Base-by-base conservation (phyloP, 495 filamentous ascomycete genomes). In the Penicillium manginii region DNA sequence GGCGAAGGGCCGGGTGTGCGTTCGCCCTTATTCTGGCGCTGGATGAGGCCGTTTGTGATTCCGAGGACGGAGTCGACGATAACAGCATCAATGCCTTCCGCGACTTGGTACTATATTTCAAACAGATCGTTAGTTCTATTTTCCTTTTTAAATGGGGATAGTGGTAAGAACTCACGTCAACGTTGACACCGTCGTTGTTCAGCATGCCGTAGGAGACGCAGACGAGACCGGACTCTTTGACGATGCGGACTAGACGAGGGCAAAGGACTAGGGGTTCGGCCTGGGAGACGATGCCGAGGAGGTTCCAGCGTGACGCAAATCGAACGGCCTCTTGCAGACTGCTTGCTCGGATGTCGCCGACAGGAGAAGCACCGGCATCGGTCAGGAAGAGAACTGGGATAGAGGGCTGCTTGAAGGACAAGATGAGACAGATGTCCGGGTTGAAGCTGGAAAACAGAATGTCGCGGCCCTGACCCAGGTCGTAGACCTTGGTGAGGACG, bases 371-470 rank as follows among this genome's bases (percentile, higher is more conserved):
- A 1, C 93, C 93, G 2, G 91, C 91, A 62, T 98, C 96, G 0
- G 90, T 96, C 29, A 99, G 80, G 79, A 98, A 99, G 43, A 99
- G 78, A 55, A 99, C 89, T 0, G 96, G 96, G 50, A 97, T 96
- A 18, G 87, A 93, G 1, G 94, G 93, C 75, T 91, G 96, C 80
- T 99, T 99, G 81, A 96, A 93, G 55, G 89, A 93, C 42, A 98
- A 77, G 59, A 96, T 80, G 19, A 99, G 81, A 66, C 96, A 99
- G 37, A 98, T 91, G 57, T 98, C 96, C 5, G 96, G 96, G 73
- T 97, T 94, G 79, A 99, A 99, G 63, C 87, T 91, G 56, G 89
- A 93, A 78, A 99, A 99, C 58, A 98, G 90, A 72, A 98, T 86
- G 69, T 96, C 90, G 3, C 96, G 83, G 52, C 84, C 83, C 52